These are phyloP conservation scores for Effrenium voratum DNA, from an alignment of 73 alveolate genomes.

Conservation along the genomic window DNA sequence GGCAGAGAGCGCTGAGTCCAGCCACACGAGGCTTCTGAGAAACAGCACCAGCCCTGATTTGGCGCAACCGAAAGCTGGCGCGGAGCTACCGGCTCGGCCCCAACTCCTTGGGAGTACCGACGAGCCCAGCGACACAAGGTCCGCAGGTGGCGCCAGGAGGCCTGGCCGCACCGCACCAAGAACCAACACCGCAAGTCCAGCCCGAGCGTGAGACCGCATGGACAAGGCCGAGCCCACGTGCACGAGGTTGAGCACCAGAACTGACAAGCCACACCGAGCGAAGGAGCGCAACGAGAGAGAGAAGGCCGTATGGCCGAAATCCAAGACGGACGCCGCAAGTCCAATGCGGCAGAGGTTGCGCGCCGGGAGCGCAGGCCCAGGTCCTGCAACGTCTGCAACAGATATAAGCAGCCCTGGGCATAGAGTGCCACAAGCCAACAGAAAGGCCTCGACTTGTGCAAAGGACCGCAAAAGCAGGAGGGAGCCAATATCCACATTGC, in stretches of 20 bases:
- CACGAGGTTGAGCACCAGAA: not conserved
- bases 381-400: not conserved
- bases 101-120: not conserved
- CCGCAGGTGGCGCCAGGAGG: no score
- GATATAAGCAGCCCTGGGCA: not conserved
- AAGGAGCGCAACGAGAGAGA: not conserved
- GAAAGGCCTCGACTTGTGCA: not conserved
- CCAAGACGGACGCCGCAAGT: not conserved
- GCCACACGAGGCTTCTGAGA: not conserved
- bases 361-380: not conserved
- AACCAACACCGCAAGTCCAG: not conserved
- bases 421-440: not conserved
- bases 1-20: not conserved
- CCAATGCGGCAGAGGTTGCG: not conserved
- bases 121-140: not conserved
- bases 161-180: not conserved
- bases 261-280: not conserved
- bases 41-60: not conserved
- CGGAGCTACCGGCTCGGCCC: not conserved
- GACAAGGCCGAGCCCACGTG: not conserved
- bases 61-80: not conserved
- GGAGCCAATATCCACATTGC: not conserved
- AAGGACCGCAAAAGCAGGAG: not conserved
- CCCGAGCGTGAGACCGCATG: not conserved
- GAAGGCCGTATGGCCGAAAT: not conserved